A percentile compares a stretch with the other conserved stretches of the same genome.
phyloP scores from a whole-genome alignment of 2,329 filamentous ascomycete species.

The Colletotrichum somersetense region DNA sequence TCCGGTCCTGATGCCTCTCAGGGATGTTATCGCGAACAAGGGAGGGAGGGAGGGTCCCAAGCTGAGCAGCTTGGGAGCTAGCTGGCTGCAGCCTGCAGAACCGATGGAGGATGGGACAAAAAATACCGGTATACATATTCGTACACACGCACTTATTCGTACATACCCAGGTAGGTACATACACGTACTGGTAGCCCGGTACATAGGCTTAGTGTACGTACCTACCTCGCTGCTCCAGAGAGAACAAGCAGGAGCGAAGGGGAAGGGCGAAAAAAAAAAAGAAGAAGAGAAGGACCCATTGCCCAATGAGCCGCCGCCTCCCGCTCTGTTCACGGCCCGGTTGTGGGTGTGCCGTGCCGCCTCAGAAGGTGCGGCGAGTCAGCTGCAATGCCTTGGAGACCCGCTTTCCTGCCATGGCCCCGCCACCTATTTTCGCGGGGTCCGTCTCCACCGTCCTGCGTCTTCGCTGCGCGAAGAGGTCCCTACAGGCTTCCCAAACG shows the following conservation, averaged over 20 bases:
- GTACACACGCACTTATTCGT: no score
- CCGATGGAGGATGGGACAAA: no score
- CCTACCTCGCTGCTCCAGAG: no score
- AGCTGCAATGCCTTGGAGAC: slow-evolving; percentile 38
- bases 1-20: slow-evolving; percentile 34
- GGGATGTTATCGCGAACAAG: slow-evolving; percentile 8
- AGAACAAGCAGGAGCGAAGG: background rate
- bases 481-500: background rate
- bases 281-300: slow-evolving; percentile 1
- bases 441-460: slow-evolving; percentile 35
- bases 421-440: slow-evolving; percentile 40
- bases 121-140: no score
- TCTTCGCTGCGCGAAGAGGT: slow-evolving; percentile 7
- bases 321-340: slow-evolving; percentile 13
- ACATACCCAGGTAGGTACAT: no score
- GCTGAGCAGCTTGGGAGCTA: no score
- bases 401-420: slow-evolving; percentile 35
- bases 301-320: slow-evolving; percentile 27
- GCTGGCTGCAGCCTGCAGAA: no score
- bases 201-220: no score
- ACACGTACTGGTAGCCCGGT: no score
- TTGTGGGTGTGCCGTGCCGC: slow-evolving; percentile 21
- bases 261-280: background rate
- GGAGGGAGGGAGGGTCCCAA: no score
- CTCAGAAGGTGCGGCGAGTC: slow-evolving; percentile 26